Evolutionary conservation across 2,329 filamentous ascomycete genomes (phyloP).

Genomic region (Aspergillus brasiliensis): DNA sequence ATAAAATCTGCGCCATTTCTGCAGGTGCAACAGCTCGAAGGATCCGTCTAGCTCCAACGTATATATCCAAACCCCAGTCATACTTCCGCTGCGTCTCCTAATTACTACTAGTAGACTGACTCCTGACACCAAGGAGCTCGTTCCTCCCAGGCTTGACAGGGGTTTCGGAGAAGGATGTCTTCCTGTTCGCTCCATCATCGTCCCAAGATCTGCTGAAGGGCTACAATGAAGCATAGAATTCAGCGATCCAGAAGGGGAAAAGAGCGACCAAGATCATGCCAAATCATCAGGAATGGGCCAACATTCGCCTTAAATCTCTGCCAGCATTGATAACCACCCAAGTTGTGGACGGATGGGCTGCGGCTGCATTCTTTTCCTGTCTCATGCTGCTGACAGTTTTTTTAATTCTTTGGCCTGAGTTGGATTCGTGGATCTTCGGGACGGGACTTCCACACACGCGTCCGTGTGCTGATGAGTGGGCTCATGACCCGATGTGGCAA

Average conservation of each 20-base stretch:
- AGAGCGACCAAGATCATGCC: neutral
- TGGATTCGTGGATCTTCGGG: neutral
- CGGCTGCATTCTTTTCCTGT: neutral
- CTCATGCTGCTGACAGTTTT: neutral
- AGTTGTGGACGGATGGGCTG: neutral
- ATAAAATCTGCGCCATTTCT: conserved; percentile 25
- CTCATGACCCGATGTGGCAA: conserved; percentile 9
- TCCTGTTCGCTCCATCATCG: conserved; percentile 5
- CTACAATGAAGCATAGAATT: neutral
- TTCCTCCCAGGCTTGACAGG: conserved; percentile 2
- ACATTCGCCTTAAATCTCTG: neutral
- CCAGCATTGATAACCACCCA: neutral
- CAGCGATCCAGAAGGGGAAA: neutral
- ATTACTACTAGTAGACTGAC: neutral
- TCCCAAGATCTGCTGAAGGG: conserved; percentile 1
- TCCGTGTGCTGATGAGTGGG: neutral
- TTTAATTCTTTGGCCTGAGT: neutral
- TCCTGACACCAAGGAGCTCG: neutral
- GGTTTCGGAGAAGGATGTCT: neutral
- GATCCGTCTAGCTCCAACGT: conserved; percentile 8
- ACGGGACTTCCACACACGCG: neutral
- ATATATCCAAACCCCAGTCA: conserved; percentile 2
- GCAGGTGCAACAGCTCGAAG: conserved; percentile 24
- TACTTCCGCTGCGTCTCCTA: conserved; percentile 1
- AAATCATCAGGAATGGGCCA: neutral